A percentile compares a stretch with the other conserved stretches of the same genome.
These are phyloP conservation scores for Aquilaria agallochum DNA, from an alignment of 441 rosid species.

Conservation along the genomic window DNA sequence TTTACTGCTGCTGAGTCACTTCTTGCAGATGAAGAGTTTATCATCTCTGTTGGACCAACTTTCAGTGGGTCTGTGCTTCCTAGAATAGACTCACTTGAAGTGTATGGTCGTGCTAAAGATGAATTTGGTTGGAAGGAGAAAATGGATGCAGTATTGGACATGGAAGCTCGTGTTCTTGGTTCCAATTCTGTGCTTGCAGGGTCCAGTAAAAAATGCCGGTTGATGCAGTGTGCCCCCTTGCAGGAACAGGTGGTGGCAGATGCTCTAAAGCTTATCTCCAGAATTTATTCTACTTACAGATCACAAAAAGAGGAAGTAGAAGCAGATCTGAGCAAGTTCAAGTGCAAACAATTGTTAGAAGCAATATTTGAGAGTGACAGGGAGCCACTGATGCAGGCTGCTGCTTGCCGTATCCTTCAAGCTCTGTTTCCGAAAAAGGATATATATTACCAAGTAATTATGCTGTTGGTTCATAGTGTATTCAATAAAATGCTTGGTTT, in stretches of 20 bases:
- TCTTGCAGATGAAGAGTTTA: constrained; percentile 98
- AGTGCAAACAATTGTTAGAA: constrained; percentile 87
- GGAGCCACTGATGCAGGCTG: constrained; percentile 89
- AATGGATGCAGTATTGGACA: constrained; percentile 89
- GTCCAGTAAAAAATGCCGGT: constrained; percentile 65
- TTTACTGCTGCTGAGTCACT: constrained; percentile 98
- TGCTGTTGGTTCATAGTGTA: constrained; percentile 1
- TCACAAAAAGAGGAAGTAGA: constrained; percentile 63
- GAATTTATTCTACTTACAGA: constrained; percentile 57
- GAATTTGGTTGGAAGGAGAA: constrained; percentile 99
- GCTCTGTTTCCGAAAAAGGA: constrained; percentile 88
- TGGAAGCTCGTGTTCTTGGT: constrained; percentile 98
- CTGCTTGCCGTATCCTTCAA: constrained; percentile 92
- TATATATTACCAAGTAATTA: constrained; percentile 76
- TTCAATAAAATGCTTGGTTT: constrained; percentile 7
- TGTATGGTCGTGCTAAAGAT: constrained; percentile 98
- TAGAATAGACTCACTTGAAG: constrained; percentile 96
- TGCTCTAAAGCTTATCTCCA: constrained; percentile 89
- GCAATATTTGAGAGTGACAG: constrained; percentile 90
- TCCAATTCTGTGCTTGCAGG: constrained; percentile 66
- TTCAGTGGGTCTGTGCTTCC: constrained; percentile 84
- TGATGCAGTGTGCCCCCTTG: constrained; percentile 66
- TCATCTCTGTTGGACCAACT: constrained; percentile 83
- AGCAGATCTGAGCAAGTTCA: constrained; percentile 53
- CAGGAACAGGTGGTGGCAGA: constrained; percentile 98